Conservation (phyloP, 208 protist species). For the Trypanosomatidae sp. region DNA sequence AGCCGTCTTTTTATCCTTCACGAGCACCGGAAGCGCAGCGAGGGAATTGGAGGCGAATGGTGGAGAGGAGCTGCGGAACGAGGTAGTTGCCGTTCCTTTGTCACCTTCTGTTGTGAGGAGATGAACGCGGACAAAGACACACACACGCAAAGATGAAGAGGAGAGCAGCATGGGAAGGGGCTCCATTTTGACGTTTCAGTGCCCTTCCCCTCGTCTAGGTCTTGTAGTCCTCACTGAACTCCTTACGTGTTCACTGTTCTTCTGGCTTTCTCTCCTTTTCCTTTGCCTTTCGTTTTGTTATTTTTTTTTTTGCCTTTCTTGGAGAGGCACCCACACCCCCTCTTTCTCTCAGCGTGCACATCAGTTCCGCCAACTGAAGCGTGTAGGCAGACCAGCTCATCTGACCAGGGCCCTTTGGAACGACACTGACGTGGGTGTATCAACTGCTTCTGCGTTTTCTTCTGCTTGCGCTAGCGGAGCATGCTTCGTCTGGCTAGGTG, state of each 20-base stretch:
- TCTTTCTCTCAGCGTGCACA: neutral
- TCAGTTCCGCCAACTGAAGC: neutral
- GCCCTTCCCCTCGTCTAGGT: neutral
- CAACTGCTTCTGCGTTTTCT: neutral
- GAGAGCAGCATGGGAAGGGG: neutral
- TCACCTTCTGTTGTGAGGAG: neutral
- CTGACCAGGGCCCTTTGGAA: neutral
- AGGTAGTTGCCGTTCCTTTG: neutral
- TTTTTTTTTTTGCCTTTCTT: neutral
- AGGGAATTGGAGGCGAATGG: neutral
- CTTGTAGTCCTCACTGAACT: neutral
- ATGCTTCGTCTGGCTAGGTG: conserved; percentile 4
- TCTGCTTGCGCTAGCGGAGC: neutral
- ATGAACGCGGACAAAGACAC: neutral
- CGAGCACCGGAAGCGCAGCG: neutral
- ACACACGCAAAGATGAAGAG: neutral
- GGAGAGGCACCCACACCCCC: neutral
- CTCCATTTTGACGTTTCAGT: neutral
- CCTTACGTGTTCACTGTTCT: neutral
- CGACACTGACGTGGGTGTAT: neutral
- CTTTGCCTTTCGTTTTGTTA: neutral
- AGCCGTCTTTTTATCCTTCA: no score
- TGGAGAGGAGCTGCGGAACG: neutral
- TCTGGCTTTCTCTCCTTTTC: neutral
- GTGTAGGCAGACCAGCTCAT: neutral